phyloP scores from a whole-genome alignment of 1,139 yeast genomes.

The Geotrichum candidum region DNA sequence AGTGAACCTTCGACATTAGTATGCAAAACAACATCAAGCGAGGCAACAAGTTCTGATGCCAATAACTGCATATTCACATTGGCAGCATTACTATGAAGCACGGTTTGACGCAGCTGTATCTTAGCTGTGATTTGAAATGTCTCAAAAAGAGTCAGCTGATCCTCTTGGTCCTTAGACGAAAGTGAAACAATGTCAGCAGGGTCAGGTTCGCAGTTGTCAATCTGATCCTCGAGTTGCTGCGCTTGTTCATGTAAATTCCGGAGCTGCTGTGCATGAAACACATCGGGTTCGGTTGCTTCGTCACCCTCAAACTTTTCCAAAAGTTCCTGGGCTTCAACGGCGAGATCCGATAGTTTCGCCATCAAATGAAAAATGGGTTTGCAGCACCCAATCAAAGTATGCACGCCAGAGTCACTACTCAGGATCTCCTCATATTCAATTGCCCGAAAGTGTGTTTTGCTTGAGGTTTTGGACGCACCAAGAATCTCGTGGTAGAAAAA shows the following conservation, averaged over 20 bases:
- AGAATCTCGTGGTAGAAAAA: conserved; percentile 77
- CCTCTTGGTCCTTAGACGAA: conserved; percentile 48
- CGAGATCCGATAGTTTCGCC: conserved; percentile 62
- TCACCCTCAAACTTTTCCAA: neutral
- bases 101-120: conserved; percentile 60
- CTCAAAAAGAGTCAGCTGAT: conserved; percentile 66
- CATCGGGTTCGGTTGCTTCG: neutral
- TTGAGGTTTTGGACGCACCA: conserved; percentile 46
- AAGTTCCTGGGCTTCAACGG: conserved; percentile 39
- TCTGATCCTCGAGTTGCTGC: conserved; percentile 43
- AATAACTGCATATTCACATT: conserved; percentile 59
- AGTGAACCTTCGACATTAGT: conserved; percentile 65
- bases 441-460: conserved; percentile 32
- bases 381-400: conserved; percentile 68
- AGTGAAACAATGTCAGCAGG: conserved; percentile 44
- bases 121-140: conserved; percentile 65
- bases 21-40: conserved; percentile 57
- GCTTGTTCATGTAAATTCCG: conserved; percentile 33
- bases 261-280: neutral
- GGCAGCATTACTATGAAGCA: conserved; percentile 54
- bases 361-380: conserved; percentile 58
- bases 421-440: conserved; percentile 47
- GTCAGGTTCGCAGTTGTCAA: conserved; percentile 51
- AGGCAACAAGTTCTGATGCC: conserved; percentile 48
- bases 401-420: conserved; percentile 39